Percentiles rank a stretch among this genome's conserved stretches.
These are phyloP conservation scores for Penicillium paneum DNA, from an alignment of 2,329 filamentous ascomycete genomes.

Conservation along the genomic window DNA sequence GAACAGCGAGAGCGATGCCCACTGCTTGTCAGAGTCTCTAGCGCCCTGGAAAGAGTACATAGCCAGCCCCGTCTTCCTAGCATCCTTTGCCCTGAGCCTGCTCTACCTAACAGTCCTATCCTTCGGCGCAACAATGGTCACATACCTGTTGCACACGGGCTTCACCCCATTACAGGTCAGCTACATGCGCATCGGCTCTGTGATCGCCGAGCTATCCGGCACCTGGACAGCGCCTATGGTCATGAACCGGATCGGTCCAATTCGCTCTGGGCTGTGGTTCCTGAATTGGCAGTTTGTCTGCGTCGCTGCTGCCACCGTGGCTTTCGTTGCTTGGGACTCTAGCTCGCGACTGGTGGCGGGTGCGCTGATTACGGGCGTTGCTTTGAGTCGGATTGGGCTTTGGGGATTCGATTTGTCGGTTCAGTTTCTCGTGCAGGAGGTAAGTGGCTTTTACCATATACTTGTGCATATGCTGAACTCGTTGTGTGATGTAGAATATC, in stretches of 20 bases:
- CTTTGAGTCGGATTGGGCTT: conserved; percentile 58
- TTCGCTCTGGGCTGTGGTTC: conserved; percentile 70
- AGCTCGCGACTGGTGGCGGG: conserved; percentile 42
- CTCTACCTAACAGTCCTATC: conserved; percentile 56
- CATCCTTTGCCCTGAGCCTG: conserved; percentile 51
- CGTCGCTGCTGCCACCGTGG: conserved; percentile 47
- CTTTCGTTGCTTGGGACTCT: conserved; percentile 21
- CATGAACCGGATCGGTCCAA: conserved; percentile 52
- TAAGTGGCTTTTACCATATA: conserved; percentile 23
- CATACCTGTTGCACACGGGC: conserved; percentile 52
- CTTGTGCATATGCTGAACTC: neutral
- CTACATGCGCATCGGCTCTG: conserved; percentile 47
- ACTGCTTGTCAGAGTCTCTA: conserved; percentile 2
- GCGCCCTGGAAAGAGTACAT: conserved; percentile 30
- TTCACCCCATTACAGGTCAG: conserved; percentile 51
- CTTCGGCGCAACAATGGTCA: conserved; percentile 55
- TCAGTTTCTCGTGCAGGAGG: conserved; percentile 62
- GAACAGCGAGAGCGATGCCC: neutral
- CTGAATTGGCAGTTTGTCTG: conserved; percentile 64
- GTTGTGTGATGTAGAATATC: conserved; percentile 46
- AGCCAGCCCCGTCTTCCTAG: conserved; percentile 34
- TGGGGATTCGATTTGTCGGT: conserved; percentile 61
- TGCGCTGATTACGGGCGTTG: conserved; percentile 51
- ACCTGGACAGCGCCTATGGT: conserved; percentile 53
- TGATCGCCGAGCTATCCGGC: conserved; percentile 52